These are phyloP conservation scores for Protea cynaroides DNA, from an alignment of 164 flowering plant genomes.

Conservation along the genomic window DNA sequence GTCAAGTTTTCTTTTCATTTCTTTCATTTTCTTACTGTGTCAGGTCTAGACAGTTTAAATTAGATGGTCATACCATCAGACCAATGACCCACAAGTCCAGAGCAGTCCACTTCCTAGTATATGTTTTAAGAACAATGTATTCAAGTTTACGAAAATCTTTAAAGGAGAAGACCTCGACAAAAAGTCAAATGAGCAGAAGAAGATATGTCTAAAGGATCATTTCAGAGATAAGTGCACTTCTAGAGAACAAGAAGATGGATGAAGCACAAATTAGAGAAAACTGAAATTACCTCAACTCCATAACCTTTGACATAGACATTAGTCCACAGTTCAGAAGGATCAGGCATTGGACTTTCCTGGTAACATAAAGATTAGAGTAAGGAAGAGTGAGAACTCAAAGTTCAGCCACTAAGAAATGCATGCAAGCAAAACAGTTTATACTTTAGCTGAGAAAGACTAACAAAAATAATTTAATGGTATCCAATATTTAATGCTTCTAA, in stretches of 20 bases:
- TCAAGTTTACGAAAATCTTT: too few species aligned
- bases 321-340: slow-evolving; percentile 75
- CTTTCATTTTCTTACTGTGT: too few species aligned
- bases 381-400: not conserved
- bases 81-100: too few species aligned
- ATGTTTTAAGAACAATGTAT: too few species aligned
- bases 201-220: too few species aligned
- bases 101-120: too few species aligned
- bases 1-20: too few species aligned
- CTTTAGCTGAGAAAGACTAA: not conserved
- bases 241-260: not conserved
- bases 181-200: too few species aligned
- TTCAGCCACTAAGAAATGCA: not conserved
- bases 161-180: too few species aligned
- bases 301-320: slow-evolving; percentile 76
- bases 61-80: too few species aligned
- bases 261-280: not conserved
- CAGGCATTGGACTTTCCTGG: slow-evolving; percentile 95
- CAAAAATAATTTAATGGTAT: not conserved
- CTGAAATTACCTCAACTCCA: slow-evolving; percentile 66
- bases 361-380: slow-evolving; percentile 3
- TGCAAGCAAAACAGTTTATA: not conserved
- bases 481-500: slow-evolving; percentile 18
- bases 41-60: too few species aligned
- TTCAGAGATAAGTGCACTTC: too few species aligned